A percentile compares a stretch with the other conserved stretches of the same genome.
Conservation (phyloP, 768 basidiomycete species). For the Leucogyrophana mollusca region DNA sequence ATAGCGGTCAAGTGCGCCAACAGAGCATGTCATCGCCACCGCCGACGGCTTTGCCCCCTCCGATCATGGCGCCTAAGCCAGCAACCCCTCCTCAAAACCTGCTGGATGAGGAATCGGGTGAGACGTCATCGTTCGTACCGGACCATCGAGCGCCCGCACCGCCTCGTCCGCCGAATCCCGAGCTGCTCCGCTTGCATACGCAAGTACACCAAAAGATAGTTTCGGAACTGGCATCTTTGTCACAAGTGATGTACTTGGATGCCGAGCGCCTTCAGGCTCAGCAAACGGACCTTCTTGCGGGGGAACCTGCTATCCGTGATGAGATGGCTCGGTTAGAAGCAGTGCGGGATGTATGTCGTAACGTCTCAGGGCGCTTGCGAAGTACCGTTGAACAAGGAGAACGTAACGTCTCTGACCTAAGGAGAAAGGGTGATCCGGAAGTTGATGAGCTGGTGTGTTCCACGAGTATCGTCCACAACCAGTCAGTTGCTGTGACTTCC, state of each 20-base stretch:
- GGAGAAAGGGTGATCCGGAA: slow-evolving; percentile 83
- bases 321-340: slow-evolving; percentile 95
- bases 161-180: slow-evolving; percentile 86
- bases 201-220: slow-evolving; percentile 74
- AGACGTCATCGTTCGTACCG: slow-evolving; percentile 23
- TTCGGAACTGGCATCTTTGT: slow-evolving; percentile 69
- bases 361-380: slow-evolving; percentile 67
- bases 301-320: slow-evolving; percentile 92
- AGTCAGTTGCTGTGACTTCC: slow-evolving; percentile 54
- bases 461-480: slow-evolving; percentile 94
- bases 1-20: slow-evolving; percentile 7
- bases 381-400: slow-evolving; percentile 67
- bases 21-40: slow-evolving; percentile 17
- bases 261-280: slow-evolving; percentile 77
- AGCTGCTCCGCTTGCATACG: slow-evolving; percentile 77
- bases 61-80: slow-evolving; percentile 5
- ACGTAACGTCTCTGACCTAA: slow-evolving; percentile 71
- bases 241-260: slow-evolving; percentile 61
- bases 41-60: slow-evolving; percentile 19
- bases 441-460: slow-evolving; percentile 97
- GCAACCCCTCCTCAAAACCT: slow-evolving; percentile 46
- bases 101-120: slow-evolving; percentile 56
- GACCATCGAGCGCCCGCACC: slow-evolving; percentile 44
- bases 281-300: slow-evolving; percentile 81
- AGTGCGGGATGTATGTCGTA: slow-evolving; percentile 86